phyloP scores from a whole-genome alignment of 1,139 yeast genomes.

The Lizanozyma gosingica region DNA sequence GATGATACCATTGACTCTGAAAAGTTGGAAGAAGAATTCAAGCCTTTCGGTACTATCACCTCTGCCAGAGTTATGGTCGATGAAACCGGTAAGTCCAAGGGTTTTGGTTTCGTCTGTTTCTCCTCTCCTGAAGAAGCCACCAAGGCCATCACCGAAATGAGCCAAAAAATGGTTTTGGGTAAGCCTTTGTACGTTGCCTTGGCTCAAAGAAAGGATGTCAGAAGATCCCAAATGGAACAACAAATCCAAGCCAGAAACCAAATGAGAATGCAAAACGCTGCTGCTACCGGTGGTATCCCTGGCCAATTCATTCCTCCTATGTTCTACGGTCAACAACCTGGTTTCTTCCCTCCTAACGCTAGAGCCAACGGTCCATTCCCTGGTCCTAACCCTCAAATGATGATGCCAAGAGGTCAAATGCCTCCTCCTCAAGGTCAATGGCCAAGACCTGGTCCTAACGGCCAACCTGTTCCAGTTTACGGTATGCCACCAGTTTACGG shows the following conservation, averaged over 20 bases:
- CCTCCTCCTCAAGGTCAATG: slow-evolving; percentile 67
- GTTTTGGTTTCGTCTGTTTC: slow-evolving; percentile 98
- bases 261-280: slow-evolving; percentile 95
- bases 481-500: slow-evolving; percentile 77
- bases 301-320: slow-evolving; percentile 95
- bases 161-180: slow-evolving; percentile 91
- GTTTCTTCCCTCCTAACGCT: slow-evolving; percentile 69
- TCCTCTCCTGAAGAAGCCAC: slow-evolving; percentile 98
- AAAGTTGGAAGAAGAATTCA: slow-evolving; percentile 83
- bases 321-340: slow-evolving; percentile 88
- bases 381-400: slow-evolving; percentile 81
- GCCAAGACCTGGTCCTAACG: slow-evolving; percentile 74
- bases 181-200: slow-evolving; percentile 98
- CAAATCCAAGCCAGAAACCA: slow-evolving; percentile 98
- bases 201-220: slow-evolving; percentile 97
- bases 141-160: slow-evolving; percentile 97
- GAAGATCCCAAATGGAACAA: slow-evolving; percentile 96
- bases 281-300: slow-evolving; percentile 80
- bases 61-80: slow-evolving; percentile 96
- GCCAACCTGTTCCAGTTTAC: slow-evolving; percentile 73
- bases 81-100: slow-evolving; percentile 91
- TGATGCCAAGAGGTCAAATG: slow-evolving; percentile 50
- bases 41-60: slow-evolving; percentile 90
- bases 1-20: slow-evolving; percentile 92
- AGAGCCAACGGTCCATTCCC: slow-evolving; percentile 82